phyloP scores from a whole-genome alignment of 2,329 filamentous ascomycete genomes.

The Aureobasidium lini region DNA sequence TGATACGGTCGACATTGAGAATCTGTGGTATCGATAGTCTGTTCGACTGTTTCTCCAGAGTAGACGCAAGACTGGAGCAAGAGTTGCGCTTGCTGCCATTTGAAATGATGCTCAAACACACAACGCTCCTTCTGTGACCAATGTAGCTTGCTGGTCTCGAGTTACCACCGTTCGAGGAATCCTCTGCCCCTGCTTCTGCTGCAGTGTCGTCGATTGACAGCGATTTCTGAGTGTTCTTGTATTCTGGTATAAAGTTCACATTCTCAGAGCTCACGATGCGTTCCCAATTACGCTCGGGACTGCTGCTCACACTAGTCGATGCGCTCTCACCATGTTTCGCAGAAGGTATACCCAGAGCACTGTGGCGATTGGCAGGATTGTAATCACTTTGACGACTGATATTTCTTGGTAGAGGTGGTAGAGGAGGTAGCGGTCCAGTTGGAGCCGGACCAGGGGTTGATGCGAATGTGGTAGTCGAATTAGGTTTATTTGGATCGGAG shows the following conservation, averaged over 20 bases:
- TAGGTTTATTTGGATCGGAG: conserved; percentile 16
- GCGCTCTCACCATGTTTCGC: conserved; percentile 1
- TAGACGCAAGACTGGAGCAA: conserved; percentile 20
- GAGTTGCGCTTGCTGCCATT: conserved; percentile 19
- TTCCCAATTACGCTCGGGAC: conserved; percentile 10
- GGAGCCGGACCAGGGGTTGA: conserved; percentile 30
- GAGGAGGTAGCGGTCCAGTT: conserved; percentile 34
- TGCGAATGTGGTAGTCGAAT: conserved; percentile 16
- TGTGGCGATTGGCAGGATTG: conserved; percentile 4
- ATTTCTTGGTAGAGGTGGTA: conserved; percentile 28
- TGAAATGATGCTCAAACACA: conserved; percentile 22
- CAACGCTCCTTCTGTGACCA: conserved; percentile 1
- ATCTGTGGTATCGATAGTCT: conserved; percentile 26
- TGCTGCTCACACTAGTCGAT: conserved; percentile 5
- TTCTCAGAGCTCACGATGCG: not conserved
- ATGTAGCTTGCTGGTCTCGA: not conserved
- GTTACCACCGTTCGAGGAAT: not conserved
- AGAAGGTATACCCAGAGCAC: not conserved
- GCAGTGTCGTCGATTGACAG: not conserved
- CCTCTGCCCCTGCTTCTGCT: not conserved
- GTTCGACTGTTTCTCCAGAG: conserved; percentile 20
- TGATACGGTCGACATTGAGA: conserved; percentile 29
- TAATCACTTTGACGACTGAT: conserved; percentile 20
- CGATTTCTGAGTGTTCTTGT: not conserved
- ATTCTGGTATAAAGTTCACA: not conserved